Evolutionary conservation across 2,329 filamentous ascomycete species (phyloP).

Genomic region (Trichophyton simii): DNA sequence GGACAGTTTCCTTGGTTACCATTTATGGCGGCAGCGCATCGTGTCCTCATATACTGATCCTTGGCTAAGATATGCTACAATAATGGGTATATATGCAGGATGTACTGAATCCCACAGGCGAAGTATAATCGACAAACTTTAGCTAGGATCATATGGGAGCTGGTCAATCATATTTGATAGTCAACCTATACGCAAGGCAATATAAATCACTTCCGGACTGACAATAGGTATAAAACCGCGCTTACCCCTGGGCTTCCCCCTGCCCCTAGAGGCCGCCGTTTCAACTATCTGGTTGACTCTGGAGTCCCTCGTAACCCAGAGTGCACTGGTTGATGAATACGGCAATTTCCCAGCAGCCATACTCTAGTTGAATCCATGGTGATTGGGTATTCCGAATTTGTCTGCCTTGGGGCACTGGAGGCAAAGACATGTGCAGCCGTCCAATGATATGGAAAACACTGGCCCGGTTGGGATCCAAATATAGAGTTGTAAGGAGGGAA

Average conservation of each 20-base stretch:
- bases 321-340: neutral
- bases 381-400: neutral
- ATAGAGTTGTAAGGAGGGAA: neutral
- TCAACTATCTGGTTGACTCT: neutral
- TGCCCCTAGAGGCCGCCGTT: neutral
- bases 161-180: neutral
- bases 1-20: neutral
- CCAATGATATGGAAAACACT: neutral
- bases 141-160: neutral
- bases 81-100: neutral
- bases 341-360: neutral
- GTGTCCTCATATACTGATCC: neutral
- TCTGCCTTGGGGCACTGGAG: neutral
- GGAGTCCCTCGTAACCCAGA: neutral
- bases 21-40: neutral
- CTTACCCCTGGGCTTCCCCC: neutral
- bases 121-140: neutral
- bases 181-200: neutral
- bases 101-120: neutral
- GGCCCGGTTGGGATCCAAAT: neutral
- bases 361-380: neutral
- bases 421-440: neutral
- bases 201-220: neutral
- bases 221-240: neutral
- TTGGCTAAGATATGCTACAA: neutral